Conservation (phyloP, 345 rosid species). For the Sisymbrium irio region DNA sequence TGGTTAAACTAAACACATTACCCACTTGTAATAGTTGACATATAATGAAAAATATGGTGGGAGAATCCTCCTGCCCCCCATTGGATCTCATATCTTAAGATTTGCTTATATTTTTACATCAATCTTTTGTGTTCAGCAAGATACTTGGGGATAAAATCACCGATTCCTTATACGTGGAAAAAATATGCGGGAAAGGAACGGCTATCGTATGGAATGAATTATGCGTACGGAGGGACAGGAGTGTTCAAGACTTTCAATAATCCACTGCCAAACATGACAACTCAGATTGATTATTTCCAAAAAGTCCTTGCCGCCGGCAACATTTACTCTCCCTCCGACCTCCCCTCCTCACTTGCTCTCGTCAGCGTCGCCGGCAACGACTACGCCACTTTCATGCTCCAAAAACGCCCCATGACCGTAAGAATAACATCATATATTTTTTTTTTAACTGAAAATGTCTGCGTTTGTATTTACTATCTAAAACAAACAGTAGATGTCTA, state of each 20-base stretch:
- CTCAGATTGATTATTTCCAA: slow-evolving; percentile 62
- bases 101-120: neutral
- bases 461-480: neutral
- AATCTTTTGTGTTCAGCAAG: slow-evolving; percentile 44
- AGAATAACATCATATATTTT: neutral
- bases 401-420: slow-evolving; percentile 51
- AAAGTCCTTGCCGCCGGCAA: slow-evolving; percentile 36
- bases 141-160: slow-evolving; percentile 58
- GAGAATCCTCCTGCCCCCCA: too few relatives aligned
- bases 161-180: slow-evolving; percentile 59
- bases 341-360: slow-evolving; percentile 50
- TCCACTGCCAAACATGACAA: slow-evolving; percentile 62
- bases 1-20: too few relatives aligned
- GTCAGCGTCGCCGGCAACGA: slow-evolving; percentile 76
- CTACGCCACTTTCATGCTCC: slow-evolving; percentile 44
- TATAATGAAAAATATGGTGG: too few relatives aligned
- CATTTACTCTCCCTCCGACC: slow-evolving; percentile 36
- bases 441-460: neutral
- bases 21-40: too few relatives aligned
- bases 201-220: slow-evolving; percentile 62
- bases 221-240: slow-evolving; percentile 83
- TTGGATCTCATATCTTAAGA: neutral
- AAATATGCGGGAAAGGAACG: slow-evolving; percentile 26
- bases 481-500: neutral
- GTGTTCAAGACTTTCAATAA: slow-evolving; percentile 49